phyloP scores from a whole-genome alignment of 2,329 filamentous ascomycete genomes.

The Aspergillus melleus region DNA sequence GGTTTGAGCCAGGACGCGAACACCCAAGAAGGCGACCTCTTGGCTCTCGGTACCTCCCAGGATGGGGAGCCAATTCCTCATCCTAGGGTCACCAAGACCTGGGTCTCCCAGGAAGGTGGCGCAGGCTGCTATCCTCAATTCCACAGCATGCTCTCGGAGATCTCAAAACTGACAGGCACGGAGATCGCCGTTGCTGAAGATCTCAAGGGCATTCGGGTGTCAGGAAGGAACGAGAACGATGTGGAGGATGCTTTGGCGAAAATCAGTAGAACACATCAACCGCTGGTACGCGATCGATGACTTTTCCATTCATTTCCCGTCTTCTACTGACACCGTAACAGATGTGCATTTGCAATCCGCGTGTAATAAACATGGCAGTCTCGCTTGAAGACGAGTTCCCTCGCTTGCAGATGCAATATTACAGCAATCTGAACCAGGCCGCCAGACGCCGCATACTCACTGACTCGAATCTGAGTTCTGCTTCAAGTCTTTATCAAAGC shows the following conservation, averaged over 20 bases:
- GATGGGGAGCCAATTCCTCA: conserved; percentile 17
- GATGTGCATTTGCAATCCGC: conserved; percentile 19
- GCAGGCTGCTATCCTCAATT: conserved; percentile 26
- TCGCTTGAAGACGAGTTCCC: conserved; percentile 2
- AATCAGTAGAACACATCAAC: conserved; percentile 28
- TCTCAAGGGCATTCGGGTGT: conserved; percentile 26
- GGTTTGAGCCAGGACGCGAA: not conserved
- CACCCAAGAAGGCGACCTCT: conserved; percentile 6
- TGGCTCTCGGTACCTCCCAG: conserved; percentile 16
- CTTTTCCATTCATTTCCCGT: not conserved
- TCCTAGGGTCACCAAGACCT: conserved; percentile 21
- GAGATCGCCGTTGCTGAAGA: conserved; percentile 23
- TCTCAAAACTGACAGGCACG: conserved; percentile 30
- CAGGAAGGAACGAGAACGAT: conserved; percentile 20
- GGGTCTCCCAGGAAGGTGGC: conserved; percentile 22
- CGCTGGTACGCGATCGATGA: conserved; percentile 25
- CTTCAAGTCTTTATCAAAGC: conserved; percentile 21
- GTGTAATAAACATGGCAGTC: conserved; percentile 22
- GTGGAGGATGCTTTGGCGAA: conserved; percentile 31
- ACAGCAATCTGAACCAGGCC: conserved; percentile 18
- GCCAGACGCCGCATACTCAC: conserved; percentile 24
- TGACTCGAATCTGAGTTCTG: conserved; percentile 16
- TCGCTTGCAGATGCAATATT: conserved; percentile 20
- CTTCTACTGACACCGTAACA: conserved; percentile 11
- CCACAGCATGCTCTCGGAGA: conserved; percentile 19